phyloP scores from a whole-genome alignment of 2,329 filamentous ascomycete genomes.

The Ophiocordyceps unilateralis region DNA sequence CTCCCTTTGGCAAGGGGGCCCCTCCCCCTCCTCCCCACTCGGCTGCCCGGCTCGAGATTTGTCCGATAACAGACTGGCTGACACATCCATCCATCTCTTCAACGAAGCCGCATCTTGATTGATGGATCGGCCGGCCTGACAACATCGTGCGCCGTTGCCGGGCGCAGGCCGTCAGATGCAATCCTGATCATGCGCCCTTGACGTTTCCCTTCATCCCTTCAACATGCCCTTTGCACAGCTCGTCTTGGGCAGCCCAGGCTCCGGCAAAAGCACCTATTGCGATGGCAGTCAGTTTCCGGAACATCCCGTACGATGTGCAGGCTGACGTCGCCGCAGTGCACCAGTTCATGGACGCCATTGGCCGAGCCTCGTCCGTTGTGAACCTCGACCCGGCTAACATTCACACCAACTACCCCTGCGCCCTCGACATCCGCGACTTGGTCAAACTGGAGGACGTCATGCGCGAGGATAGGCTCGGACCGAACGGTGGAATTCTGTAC shows the following conservation, averaged over 20 bases:
- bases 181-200: conserved; percentile 9
- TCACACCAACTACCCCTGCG: conserved; percentile 71
- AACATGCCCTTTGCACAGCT: conserved; percentile 54
- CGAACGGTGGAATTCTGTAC: conserved; percentile 84
- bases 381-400: conserved; percentile 98
- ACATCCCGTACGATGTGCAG: neutral
- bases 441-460: conserved; percentile 91
- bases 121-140: neutral
- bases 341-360: conserved; percentile 92
- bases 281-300: conserved; percentile 58
- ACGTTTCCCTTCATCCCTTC: conserved; percentile 5
- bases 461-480: conserved; percentile 75
- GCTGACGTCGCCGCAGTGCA: conserved; percentile 43
- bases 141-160: neutral
- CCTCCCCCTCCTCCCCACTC: neutral
- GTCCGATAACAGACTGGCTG: neutral
- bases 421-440: conserved; percentile 76
- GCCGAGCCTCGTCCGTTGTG: conserved; percentile 82
- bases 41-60: conserved; percentile 2
- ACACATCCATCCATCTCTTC: neutral
- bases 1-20: neutral
- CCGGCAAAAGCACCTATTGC: conserved; percentile 95
- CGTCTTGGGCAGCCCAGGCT: conserved; percentile 82
- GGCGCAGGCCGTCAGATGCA: neutral
- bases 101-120: neutral